Percentiles rank a stretch among this genome's conserved stretches.
These are phyloP conservation scores for Leptographium lundbergii DNA, from an alignment of 2,329 filamentous ascomycete genomes.

Conservation along the genomic window DNA sequence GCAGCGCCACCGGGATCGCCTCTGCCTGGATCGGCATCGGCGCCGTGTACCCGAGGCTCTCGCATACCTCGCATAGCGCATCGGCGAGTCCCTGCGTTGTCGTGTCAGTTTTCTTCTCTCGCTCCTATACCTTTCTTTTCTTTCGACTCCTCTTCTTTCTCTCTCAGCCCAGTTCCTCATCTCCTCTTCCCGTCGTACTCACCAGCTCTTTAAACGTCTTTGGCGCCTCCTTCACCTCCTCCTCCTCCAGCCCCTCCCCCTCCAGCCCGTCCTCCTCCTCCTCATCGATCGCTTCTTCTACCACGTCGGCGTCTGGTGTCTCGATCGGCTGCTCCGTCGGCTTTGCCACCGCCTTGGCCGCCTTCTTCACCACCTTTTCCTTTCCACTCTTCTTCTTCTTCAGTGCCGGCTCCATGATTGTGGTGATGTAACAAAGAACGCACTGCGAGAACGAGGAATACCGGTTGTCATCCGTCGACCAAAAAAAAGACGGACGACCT, in stretches of 20 bases:
- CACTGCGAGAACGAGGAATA: conserved; percentile 2
- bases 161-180: too few relatives aligned
- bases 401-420: background rate
- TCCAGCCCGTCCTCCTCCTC: background rate
- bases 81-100: conserved; percentile 60
- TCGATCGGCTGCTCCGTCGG: background rate
- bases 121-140: too few relatives aligned
- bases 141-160: too few relatives aligned
- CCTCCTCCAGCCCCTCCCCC: background rate
- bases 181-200: background rate
- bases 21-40: conserved; percentile 84
- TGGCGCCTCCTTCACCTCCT: background rate
- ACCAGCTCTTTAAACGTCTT: conserved; percentile 4
- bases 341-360: background rate
- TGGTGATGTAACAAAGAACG: conserved; percentile 1
- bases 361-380: background rate
- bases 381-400: background rate
- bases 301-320: background rate
- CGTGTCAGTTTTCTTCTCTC: background rate
- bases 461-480: background rate
- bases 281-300: background rate
- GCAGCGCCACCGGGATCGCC: conserved; percentile 67
- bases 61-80: conserved; percentile 79
- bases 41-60: conserved; percentile 64
- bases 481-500: background rate